A percentile compares a stretch with the other conserved stretches of the same genome.
Evolutionary conservation across 2,329 filamentous ascomycete genomes (phyloP).

Genomic region (Sporothrix sp.): DNA sequence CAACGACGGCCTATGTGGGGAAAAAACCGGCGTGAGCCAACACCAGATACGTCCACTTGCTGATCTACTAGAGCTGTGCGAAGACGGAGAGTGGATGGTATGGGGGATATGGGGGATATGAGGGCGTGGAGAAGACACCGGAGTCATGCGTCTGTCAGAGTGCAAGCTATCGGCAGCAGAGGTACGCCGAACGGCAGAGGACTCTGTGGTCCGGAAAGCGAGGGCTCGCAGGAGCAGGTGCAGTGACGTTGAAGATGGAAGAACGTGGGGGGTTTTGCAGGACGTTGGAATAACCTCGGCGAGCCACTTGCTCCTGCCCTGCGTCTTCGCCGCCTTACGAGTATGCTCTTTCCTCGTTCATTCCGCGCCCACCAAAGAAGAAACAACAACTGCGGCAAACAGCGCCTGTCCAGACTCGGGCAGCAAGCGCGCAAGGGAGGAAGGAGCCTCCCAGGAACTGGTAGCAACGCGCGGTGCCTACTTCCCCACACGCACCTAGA

Average conservation of each 20-base stretch:
- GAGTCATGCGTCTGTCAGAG: background rate
- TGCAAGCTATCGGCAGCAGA: background rate
- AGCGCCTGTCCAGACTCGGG: background rate
- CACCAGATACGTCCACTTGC: background rate
- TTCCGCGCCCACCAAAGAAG: no score
- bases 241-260: no score
- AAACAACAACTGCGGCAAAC: no score
- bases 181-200: background rate
- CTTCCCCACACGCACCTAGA: background rate
- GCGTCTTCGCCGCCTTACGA: no score
- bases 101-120: background rate
- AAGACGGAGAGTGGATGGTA: background rate
- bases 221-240: no score
- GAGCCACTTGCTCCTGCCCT: no score
- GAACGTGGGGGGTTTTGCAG: no score
- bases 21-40: background rate
- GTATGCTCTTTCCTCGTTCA: no score
- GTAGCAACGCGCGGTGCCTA: no score
- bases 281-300: no score
- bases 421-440: slow-evolving; percentile 3
- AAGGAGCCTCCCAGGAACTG: slow-evolving; percentile 1
- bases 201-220: no score
- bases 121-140: background rate
- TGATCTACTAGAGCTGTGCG: background rate
- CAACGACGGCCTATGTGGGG: no score